A percentile compares a stretch with the other conserved stretches of the same genome.
These are phyloP conservation scores for Oidiodendron maius DNA, from an alignment of 495 filamentous ascomycete species.

Conservation along the genomic window DNA sequence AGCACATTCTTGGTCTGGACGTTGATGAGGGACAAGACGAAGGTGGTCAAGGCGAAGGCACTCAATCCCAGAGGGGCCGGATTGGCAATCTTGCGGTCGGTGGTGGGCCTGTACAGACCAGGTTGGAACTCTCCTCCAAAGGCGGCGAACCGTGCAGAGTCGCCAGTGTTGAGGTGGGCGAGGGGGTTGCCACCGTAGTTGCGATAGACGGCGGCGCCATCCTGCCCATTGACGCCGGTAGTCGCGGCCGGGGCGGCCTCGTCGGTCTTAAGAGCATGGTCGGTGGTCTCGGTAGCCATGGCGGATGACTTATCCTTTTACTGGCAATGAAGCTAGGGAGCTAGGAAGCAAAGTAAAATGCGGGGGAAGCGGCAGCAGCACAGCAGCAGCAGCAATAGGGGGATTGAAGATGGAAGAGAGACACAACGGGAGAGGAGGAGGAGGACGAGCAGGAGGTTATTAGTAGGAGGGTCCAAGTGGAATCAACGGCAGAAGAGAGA, in stretches of 20 bases:
- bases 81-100: slow-evolving; percentile 78
- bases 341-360: too few species aligned
- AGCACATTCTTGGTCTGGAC: slow-evolving; percentile 54
- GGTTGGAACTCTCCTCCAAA: slow-evolving; percentile 97
- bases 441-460: too few species aligned
- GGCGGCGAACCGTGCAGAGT: slow-evolving; percentile 60
- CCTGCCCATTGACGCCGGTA: slow-evolving; percentile 21
- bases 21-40: slow-evolving; percentile 86
- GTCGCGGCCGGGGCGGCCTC: not conserved
- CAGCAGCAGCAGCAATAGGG: too few species aligned
- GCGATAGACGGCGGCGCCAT: slow-evolving; percentile 24
- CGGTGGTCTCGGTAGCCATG: not conserved
- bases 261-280: not conserved
- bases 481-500: too few species aligned
- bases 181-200: slow-evolving; percentile 64
- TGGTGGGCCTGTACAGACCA: slow-evolving; percentile 71
- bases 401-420: too few species aligned
- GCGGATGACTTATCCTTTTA: too few species aligned
- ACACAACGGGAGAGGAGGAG: too few species aligned
- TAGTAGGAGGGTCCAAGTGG: too few species aligned
- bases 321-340: too few species aligned
- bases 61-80: slow-evolving; percentile 79
- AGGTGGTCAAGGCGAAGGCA: slow-evolving; percentile 94
- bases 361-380: too few species aligned
- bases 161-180: slow-evolving; percentile 58